These are phyloP conservation scores for Lasiodiplodia sp. DNA, from an alignment of 2,329 filamentous ascomycete species.

Conservation along the genomic window DNA sequence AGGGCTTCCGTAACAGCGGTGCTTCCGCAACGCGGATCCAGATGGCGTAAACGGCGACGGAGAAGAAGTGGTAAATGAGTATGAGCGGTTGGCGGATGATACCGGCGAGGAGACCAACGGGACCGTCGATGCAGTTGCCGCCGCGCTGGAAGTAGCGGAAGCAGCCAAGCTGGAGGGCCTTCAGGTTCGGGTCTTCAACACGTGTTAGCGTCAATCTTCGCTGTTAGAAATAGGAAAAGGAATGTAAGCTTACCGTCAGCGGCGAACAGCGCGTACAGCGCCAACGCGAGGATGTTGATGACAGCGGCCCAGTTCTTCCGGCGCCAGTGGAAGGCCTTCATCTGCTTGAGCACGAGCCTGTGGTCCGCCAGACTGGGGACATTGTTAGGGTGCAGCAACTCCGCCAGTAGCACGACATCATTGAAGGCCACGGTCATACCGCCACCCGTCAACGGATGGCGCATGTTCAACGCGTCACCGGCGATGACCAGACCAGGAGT, in stretches of 20 bases:
- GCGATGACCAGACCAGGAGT: slow-evolving; percentile 79
- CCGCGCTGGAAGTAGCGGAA: slow-evolving; percentile 88
- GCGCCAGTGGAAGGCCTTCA: slow-evolving; percentile 83
- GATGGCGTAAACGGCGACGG: slow-evolving; percentile 86
- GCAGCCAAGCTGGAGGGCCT: slow-evolving; percentile 84
- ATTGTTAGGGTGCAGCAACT: slow-evolving; percentile 72
- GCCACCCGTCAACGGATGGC: slow-evolving; percentile 95
- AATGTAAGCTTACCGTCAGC: slow-evolving; percentile 65
- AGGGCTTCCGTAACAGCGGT: slow-evolving; percentile 49
- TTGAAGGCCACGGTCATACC: slow-evolving; percentile 98
- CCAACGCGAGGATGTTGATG: slow-evolving; percentile 97
- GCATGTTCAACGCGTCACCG: slow-evolving; percentile 98
- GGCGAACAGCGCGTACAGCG: slow-evolving; percentile 89
- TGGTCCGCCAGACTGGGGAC: slow-evolving; percentile 76
- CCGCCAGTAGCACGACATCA: slow-evolving; percentile 80
- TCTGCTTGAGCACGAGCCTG: slow-evolving; percentile 68
- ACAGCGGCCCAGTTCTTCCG: slow-evolving; percentile 83
- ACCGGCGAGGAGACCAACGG: slow-evolving; percentile 81
- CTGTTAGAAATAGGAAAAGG: background rate
- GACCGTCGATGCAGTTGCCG: slow-evolving; percentile 76
- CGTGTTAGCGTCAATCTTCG: background rate
- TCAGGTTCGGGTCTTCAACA: slow-evolving; percentile 68
- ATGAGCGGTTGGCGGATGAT: slow-evolving; percentile 78
- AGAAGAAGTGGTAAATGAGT: slow-evolving; percentile 92
- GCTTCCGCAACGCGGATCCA: slow-evolving; percentile 68